Percentiles rank a stretch among this genome's conserved stretches.
These are phyloP conservation scores for Eucalyptus melliodora DNA, from an alignment of 345 rosid species.

Conservation along the genomic window DNA sequence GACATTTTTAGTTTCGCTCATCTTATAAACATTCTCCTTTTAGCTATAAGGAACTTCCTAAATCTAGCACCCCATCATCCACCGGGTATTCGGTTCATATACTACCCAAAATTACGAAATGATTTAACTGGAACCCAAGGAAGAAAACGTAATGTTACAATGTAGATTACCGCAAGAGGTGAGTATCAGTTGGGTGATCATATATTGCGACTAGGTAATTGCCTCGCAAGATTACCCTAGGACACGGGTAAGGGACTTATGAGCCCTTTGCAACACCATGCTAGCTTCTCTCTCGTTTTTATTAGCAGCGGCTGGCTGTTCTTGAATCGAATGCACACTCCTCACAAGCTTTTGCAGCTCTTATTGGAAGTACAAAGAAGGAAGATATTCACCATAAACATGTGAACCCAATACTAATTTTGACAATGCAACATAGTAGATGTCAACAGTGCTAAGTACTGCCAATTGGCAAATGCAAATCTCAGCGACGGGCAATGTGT, in stretches of 20 bases:
- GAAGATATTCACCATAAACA: background rate
- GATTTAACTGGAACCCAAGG: no score
- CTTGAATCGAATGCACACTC: conserved; percentile 31
- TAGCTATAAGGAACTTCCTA: no score
- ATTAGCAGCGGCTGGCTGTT: conserved; percentile 2
- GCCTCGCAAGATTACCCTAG: conserved; percentile 36
- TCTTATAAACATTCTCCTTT: no score
- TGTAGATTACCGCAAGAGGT: background rate
- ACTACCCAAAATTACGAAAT: no score
- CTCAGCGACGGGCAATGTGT: no score
- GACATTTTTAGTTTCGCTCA: no score
- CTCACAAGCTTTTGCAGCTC: conserved; percentile 71
- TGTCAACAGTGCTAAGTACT: background rate
- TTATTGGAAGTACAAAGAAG: conserved; percentile 12
- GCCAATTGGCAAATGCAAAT: background rate
- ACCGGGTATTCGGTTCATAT: no score
- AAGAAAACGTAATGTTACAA: no score
- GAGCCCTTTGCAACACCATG: conserved; percentile 17
- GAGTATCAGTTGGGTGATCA: background rate
- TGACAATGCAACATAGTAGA: background rate
- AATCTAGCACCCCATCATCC: no score
- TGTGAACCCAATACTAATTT: background rate
- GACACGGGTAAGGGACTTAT: conserved; percentile 40
- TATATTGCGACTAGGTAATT: conserved; percentile 9
- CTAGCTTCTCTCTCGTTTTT: conserved; percentile 26